Conservation (phyloP, 75 land plant species). For the Cryptomeria japonica region DNA sequence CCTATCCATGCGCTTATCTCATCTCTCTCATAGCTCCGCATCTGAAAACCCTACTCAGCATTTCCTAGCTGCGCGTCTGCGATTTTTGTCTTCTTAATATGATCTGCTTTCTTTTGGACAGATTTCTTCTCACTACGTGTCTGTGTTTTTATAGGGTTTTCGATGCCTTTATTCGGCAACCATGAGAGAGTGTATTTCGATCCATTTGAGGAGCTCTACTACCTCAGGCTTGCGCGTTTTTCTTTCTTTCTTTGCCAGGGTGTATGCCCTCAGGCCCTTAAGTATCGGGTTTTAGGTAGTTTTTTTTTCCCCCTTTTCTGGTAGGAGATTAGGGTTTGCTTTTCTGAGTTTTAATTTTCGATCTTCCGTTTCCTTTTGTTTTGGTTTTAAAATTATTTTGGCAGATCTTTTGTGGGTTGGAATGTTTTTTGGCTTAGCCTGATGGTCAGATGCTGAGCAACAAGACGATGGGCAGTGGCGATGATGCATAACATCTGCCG, state of each 20-base stretch:
- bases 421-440: conserved; percentile 16
- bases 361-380: background rate
- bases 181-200: conserved; percentile 54
- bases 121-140: background rate
- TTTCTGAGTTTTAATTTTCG: background rate
- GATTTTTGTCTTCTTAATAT: background rate
- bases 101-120: background rate
- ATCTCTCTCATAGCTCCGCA: no score
- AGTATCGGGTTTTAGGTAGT: background rate
- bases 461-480: conserved; percentile 7
- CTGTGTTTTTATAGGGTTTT: background rate
- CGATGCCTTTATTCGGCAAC: background rate
- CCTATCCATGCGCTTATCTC: background rate
- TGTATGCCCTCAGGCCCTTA: background rate
- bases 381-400: background rate
- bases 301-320: background rate
- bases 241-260: background rate
- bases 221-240: conserved; percentile 22
- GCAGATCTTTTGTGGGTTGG: background rate
- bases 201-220: conserved; percentile 56
- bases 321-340: background rate
- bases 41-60: no score
- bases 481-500: conserved; percentile 38
- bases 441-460: conserved; percentile 44
- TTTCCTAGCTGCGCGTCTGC: background rate